Evolutionary conservation across 2,329 filamentous ascomycete genomes (phyloP), one percentile per base, ranked within the genome.

Genomic region (Scopulariopsis brevicaulis): DNA sequence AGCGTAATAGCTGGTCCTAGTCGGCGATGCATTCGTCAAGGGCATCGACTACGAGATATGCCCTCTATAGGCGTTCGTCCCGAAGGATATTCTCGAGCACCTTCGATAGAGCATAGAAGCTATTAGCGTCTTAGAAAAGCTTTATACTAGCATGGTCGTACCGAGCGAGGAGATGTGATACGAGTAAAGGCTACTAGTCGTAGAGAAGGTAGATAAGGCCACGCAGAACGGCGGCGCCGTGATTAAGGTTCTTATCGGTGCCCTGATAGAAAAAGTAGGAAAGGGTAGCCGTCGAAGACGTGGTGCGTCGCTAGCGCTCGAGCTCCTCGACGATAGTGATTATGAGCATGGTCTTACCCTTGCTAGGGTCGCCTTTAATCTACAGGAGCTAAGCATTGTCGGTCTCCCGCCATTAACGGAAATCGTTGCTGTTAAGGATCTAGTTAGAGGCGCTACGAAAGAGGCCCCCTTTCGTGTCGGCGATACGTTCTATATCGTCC

Each of bases 341-440:
- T 0, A 76, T 55, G 0, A 75, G 61, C 70, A 76, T 76, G 0
- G 73, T 76, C 62, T 76, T 77, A 2, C 73, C 74, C 40, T 73
- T 76, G 2, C 74, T 73, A 0, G 73, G 66, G 51, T 69, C 68
- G 0, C 70, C 71, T 20, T 62, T 70, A n/a, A 74, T 65, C 73
- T 70, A 74, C 2, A 76, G 67, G 18, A 73, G 57, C 0, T 52
- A 58, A 43, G 22, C 61, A 0, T 62, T 32, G 0, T 35, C 2
- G 14, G 65, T 55, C 4, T 63, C 40, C 1, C 28, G 60, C 69
- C 68, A 73, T 60, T 52, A 25, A 2, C 32, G 25, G 46, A 68
- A 72, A 2, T 65, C 60, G 1, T 56, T 4, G 56, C 66, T 58
- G 0, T 62, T 55, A 4, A 72, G 63, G 25, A 72, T 62, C 69